phyloP scores from a whole-genome alignment of 768 basidiomycete species.

The Russula vinacea region DNA sequence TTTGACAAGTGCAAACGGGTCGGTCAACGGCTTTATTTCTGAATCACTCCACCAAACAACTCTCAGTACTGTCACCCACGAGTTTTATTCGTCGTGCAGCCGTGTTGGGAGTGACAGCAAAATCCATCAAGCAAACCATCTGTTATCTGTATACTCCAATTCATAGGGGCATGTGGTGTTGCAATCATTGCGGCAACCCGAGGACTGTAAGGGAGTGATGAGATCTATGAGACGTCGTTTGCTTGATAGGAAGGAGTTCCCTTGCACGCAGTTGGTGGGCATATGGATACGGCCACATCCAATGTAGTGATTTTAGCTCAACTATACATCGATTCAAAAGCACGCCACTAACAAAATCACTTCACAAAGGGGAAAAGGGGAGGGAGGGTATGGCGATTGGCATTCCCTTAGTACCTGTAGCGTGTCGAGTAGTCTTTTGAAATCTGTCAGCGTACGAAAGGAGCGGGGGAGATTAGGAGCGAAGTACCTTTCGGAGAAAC shows the following conservation, averaged over 20 bases:
- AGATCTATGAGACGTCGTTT: neutral
- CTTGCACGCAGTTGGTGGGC: neutral
- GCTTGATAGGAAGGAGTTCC: neutral
- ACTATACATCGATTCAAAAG: neutral
- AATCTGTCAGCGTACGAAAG: neutral
- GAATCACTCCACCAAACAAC: too few species aligned
- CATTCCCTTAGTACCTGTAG: slow-evolving; percentile 57
- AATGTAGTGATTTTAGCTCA: neutral
- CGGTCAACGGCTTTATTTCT: too few species aligned
- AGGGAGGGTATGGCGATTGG: neutral
- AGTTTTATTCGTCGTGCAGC: too few species aligned
- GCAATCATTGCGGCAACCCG: too few species aligned
- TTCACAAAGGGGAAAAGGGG: neutral
- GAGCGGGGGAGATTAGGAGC: neutral
- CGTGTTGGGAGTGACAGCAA: too few species aligned
- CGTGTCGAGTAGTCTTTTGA: slow-evolving; percentile 73
- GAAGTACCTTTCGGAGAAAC: slow-evolving; percentile 86
- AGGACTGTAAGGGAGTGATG: neutral
- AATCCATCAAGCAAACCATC: too few species aligned
- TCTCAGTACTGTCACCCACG: too few species aligned
- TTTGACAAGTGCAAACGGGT: too few species aligned
- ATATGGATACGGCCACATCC: neutral
- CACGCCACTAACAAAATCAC: slow-evolving; percentile 1
- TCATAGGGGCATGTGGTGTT: too few species aligned
- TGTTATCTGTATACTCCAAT: too few species aligned